These are phyloP conservation scores for Hypoxylon cercidicola DNA, from an alignment of 495 filamentous ascomycete species.

Conservation along the genomic window DNA sequence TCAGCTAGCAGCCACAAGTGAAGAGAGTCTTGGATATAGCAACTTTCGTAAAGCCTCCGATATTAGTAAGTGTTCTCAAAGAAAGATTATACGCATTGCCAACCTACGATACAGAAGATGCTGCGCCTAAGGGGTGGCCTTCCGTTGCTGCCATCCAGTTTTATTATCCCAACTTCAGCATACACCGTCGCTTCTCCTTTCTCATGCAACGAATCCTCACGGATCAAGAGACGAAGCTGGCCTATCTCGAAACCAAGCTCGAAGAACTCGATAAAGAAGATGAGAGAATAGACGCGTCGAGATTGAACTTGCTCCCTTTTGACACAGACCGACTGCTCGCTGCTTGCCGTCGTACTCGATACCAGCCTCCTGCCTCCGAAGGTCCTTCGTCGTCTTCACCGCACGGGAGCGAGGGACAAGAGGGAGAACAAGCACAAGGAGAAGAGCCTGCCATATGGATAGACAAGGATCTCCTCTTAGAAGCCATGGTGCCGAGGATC, in stretches of 20 bases:
- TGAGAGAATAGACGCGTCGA: not conserved
- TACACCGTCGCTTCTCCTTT: slow-evolving; percentile 19
- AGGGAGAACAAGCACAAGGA: not conserved
- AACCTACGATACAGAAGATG: slow-evolving; percentile 1
- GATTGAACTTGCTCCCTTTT: slow-evolving; percentile 4
- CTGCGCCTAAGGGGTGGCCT: slow-evolving; percentile 16
- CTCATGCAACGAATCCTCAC: slow-evolving; percentile 19
- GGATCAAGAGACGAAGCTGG: slow-evolving; percentile 25
- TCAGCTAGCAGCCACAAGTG: not conserved
- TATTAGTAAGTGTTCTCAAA: slow-evolving; percentile 2
- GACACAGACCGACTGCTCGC: slow-evolving; percentile 13
- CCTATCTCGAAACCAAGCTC: slow-evolving; percentile 20
- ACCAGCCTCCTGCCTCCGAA: not conserved
- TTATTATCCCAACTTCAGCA: not conserved
- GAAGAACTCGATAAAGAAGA: slow-evolving; percentile 25
- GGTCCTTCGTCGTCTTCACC: not conserved
- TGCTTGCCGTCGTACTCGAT: not conserved
- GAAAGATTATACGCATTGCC: not conserved
- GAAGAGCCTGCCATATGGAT: slow-evolving; percentile 6
- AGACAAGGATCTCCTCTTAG: slow-evolving; percentile 20
- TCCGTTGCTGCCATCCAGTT: not conserved
- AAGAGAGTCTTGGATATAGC: not conserved
- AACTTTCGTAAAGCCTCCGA: slow-evolving; percentile 11
- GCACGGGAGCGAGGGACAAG: not conserved
- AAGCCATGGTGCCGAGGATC: slow-evolving; percentile 5